phyloP scores from a whole-genome alignment of 192 early-diverging fungal species.

The Coemansia asiatica region DNA sequence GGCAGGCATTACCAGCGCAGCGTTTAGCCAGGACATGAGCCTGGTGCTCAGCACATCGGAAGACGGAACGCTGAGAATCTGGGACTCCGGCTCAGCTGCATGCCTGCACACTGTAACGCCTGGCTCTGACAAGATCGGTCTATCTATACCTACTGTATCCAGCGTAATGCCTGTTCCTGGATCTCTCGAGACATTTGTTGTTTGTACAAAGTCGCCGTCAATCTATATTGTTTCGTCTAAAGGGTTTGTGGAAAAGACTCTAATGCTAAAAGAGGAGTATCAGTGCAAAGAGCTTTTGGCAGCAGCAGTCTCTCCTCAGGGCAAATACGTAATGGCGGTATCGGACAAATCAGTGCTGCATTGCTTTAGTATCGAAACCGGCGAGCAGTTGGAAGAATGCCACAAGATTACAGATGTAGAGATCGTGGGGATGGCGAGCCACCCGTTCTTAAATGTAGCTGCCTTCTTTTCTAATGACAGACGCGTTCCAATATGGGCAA shows the following conservation, averaged over 20 bases:
- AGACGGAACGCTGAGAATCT: slow-evolving; percentile 84
- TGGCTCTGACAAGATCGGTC: slow-evolving; percentile 51
- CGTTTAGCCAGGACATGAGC: slow-evolving; percentile 70
- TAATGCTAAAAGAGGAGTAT: slow-evolving; percentile 45
- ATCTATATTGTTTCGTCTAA: slow-evolving; percentile 67
- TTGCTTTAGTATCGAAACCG: slow-evolving; percentile 67
- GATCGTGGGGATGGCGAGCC: slow-evolving; percentile 73
- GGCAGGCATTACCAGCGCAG: slow-evolving; percentile 80
- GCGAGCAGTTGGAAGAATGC: slow-evolving; percentile 39
- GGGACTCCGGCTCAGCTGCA: slow-evolving; percentile 79
- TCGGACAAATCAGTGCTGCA: slow-evolving; percentile 70
- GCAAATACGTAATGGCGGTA: slow-evolving; percentile 79
- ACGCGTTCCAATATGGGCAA: slow-evolving; percentile 15
- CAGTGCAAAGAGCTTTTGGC: slow-evolving; percentile 59
- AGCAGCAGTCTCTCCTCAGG: slow-evolving; percentile 69
- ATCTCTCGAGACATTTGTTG: slow-evolving; percentile 65
- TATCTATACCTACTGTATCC: slow-evolving; percentile 45
- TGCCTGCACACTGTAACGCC: slow-evolving; percentile 64
- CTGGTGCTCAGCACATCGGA: slow-evolving; percentile 77
- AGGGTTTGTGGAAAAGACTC: slow-evolving; percentile 60
- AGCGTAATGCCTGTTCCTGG: slow-evolving; percentile 68
- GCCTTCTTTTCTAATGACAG: slow-evolving; percentile 46
- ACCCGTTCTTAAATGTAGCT: slow-evolving; percentile 81
- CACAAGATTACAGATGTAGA: slow-evolving; percentile 64
- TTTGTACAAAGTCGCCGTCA: slow-evolving; percentile 76